Conservation (phyloP, 2,329 filamentous ascomycete species). For the Scortechinia acanthostroma region DNA sequence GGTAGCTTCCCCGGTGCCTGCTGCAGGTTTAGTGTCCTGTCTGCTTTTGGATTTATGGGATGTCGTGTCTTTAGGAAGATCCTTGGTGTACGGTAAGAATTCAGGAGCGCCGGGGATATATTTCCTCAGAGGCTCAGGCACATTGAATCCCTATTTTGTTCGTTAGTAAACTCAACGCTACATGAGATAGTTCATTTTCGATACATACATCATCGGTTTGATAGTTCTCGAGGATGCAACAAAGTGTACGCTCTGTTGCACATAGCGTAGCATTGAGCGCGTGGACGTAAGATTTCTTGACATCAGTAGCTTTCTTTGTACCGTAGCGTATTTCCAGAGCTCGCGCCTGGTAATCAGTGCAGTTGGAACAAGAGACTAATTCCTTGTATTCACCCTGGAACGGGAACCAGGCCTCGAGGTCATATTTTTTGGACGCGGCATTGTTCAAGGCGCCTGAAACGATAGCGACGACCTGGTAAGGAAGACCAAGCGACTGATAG, state of each 20-base stretch:
- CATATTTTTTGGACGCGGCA: constrained; percentile 83
- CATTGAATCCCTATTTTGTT: constrained; percentile 54
- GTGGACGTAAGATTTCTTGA: constrained; percentile 89
- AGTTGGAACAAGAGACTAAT: constrained; percentile 94
- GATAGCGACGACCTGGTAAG: constrained; percentile 87
- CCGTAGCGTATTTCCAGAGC: constrained; percentile 90
- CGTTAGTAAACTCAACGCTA: constrained; percentile 10
- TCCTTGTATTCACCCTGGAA: constrained; percentile 98
- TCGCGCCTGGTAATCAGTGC: constrained; percentile 92
- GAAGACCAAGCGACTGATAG: constrained; percentile 80
- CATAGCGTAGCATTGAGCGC: constrained; percentile 83
- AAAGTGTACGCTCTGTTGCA: constrained; percentile 85
- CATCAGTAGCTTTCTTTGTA: constrained; percentile 75
- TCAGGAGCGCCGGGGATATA: constrained; percentile 85
- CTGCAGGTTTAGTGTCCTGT: constrained; percentile 17
- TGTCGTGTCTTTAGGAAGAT: constrained; percentile 70
- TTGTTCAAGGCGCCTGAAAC: constrained; percentile 95
- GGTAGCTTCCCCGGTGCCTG: constrained; percentile 11
- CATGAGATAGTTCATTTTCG: not conserved
- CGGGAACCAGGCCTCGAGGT: constrained; percentile 93
- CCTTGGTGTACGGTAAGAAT: constrained; percentile 82
- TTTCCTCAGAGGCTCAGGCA: constrained; percentile 77
- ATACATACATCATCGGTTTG: constrained; percentile 73
- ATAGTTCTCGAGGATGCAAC: constrained; percentile 94
- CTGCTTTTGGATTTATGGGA: constrained; percentile 41